Evolutionary conservation across 1,284 basidiomycete genomes (phyloP), one percentile per base, ranked within the genome.

Genomic region (Papiliotrema laurentii): DNA sequence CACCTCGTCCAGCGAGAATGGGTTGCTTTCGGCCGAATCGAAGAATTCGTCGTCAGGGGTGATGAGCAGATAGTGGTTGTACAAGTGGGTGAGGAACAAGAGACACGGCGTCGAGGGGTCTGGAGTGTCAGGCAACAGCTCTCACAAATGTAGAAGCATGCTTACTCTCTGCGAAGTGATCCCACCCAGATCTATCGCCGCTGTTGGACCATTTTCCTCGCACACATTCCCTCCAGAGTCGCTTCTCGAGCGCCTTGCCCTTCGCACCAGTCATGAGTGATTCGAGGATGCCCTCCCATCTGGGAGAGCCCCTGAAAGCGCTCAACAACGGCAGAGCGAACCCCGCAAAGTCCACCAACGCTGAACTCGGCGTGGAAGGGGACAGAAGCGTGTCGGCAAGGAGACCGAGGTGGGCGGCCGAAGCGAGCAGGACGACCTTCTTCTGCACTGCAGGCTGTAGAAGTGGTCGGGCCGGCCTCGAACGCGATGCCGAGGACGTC

Each of bases 11-110:
- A 93, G 71, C 0, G 80, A 79, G 2, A 98, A 78, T 1, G 89
- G 86, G 60, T 92, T 92, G 14, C 61, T 54, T 1, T 55, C 18
- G 2, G 44, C 10, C n/a, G 30, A 30, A 33, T 43, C 80, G 66
- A 93, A 93, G 74, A 98, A 97, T 70, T 98, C 94, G 69, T 97
- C 94, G 60, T 98, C 96, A 2, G 89, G 89, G 77, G 98, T 87
- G 0, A 92, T 90, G 34, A 92, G 78, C 18, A 98, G 80, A 11
- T 85, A 82, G 55, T 94, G 86, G 2, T 83, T 82, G 69, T 97
- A 94, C 18, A 97, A 73, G 49, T 93, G 86, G 6, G 83, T 80
- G 3, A 97, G 80, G 43, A 97, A 80, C 2, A 97, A 74, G 2
- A 98, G 74, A 1, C 86, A 77, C 0, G 84, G 79, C 80, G 84